A percentile compares a stretch with the other conserved stretches of the same genome.
These are phyloP conservation scores for Aspergillus terreus DNA, from an alignment of 2,329 filamentous ascomycete genomes.

Conservation along the genomic window DNA sequence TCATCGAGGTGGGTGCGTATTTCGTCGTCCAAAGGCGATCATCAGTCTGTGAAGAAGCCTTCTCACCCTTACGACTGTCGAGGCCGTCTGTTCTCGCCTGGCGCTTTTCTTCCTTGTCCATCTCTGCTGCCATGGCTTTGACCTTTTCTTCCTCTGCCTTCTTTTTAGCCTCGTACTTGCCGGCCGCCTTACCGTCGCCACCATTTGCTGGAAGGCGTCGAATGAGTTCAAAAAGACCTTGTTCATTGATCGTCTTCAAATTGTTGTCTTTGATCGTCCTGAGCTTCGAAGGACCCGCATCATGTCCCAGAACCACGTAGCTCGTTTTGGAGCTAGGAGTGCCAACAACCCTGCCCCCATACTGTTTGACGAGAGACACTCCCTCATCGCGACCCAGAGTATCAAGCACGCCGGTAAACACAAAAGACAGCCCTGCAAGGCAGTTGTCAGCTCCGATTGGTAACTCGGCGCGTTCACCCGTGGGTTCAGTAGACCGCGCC, in stretches of 20 bases:
- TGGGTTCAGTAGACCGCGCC: constrained; percentile 40
- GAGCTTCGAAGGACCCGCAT: constrained; percentile 91
- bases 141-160: constrained; percentile 81
- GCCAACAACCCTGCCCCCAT: constrained; percentile 84
- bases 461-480: constrained; percentile 64
- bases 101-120: constrained; percentile 73
- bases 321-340: constrained; percentile 89
- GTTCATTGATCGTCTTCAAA: constrained; percentile 90
- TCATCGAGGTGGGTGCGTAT: constrained; percentile 81
- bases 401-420: constrained; percentile 87
- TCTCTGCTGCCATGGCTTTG: constrained; percentile 73
- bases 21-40: constrained; percentile 87
- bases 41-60: constrained; percentile 41
- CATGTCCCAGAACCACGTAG: constrained; percentile 84
- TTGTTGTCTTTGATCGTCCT: constrained; percentile 74
- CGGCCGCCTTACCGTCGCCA: constrained; percentile 81
- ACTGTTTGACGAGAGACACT: constrained; percentile 80
- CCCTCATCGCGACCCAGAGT: constrained; percentile 80
- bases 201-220: constrained; percentile 76
- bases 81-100: constrained; percentile 17
- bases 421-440: constrained; percentile 82
- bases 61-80: constrained; percentile 12
- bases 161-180: constrained; percentile 79
- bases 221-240: constrained; percentile 86
- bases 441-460: constrained; percentile 86